A percentile compares a stretch with the other conserved stretches of the same genome.
Evolutionary conservation across 805 yeast species (phyloP).

Genomic region (Hanseniaspora valbyensis): DNA sequence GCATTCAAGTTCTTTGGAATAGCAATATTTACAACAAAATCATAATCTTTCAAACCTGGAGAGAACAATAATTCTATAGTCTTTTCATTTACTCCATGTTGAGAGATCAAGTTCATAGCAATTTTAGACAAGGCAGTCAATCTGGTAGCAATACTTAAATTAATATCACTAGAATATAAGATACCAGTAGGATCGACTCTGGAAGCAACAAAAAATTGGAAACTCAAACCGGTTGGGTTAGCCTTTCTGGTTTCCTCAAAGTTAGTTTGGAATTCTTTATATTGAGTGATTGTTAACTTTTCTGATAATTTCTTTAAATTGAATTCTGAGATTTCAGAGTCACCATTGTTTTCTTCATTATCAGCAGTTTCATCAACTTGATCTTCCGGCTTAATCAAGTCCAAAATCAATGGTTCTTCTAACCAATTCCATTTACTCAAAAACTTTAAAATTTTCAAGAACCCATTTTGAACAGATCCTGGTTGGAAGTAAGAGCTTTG

Average conservation of each 20-base stretch:
- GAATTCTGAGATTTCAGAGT: conserved; percentile 25
- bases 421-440: conserved; percentile 90
- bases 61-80: conserved; percentile 53
- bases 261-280: conserved; percentile 50
- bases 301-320: conserved; percentile 44
- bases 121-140: conserved; percentile 77
- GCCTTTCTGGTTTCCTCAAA: conserved; percentile 57
- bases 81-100: conserved; percentile 34
- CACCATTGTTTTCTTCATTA: conserved; percentile 23
- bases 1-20: conserved; percentile 34
- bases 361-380: conserved; percentile 23
- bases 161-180: conserved; percentile 58
- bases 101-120: conserved; percentile 45
- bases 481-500: conserved; percentile 79
- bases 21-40: conserved; percentile 57
- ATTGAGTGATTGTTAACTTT: conserved; percentile 47
- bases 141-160: conserved; percentile 73
- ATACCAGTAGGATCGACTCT: conserved; percentile 79
- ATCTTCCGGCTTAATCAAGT: conserved; percentile 44
- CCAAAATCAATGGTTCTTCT: conserved; percentile 72
- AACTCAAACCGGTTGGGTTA: conserved; percentile 72
- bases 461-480: conserved; percentile 67
- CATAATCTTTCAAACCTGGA: conserved; percentile 77
- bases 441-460: conserved; percentile 59
- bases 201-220: conserved; percentile 75